These are phyloP conservation scores for Coelomomyces lativittatus DNA, from an alignment of 371 early-diverging fungal genomes.

Conservation along the genomic window DNA sequence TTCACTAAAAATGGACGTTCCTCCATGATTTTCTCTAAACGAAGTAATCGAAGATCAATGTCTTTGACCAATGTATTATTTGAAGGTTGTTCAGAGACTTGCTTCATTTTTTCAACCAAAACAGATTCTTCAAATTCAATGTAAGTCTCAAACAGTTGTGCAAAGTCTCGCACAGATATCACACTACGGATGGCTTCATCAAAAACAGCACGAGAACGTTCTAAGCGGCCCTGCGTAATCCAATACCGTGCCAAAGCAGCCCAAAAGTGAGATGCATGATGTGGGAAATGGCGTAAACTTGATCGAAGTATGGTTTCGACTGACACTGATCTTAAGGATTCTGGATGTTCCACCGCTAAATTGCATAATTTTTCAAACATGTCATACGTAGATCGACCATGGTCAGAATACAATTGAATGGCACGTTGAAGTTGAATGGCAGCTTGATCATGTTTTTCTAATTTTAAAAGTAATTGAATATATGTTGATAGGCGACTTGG, in stretches of 20 bases:
- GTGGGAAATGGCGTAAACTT: conserved; percentile 64
- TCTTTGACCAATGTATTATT: conserved; percentile 44
- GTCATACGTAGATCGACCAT: conserved; percentile 59
- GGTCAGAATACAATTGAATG: conserved; percentile 48
- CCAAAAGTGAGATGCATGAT: conserved; percentile 75
- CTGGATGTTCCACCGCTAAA: conserved; percentile 57
- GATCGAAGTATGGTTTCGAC: conserved; percentile 70
- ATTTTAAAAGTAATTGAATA: conserved; percentile 46
- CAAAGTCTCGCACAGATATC: conserved; percentile 78
- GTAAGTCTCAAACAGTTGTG: conserved; percentile 86
- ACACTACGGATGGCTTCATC: conserved; percentile 76
- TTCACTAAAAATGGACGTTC: conserved; percentile 84
- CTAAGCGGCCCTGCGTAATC: conserved; percentile 56
- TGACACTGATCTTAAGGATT: conserved; percentile 36
- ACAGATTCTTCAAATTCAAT: conserved; percentile 72
- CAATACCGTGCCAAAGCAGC: conserved; percentile 66
- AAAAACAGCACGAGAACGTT: conserved; percentile 70
- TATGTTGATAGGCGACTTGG: conserved; percentile 53
- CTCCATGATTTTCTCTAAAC: conserved; percentile 77
- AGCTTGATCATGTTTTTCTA: conserved; percentile 64
- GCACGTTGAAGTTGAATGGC: conserved; percentile 52
- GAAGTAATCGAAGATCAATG: conserved; percentile 59
- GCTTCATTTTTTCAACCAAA: conserved; percentile 58
- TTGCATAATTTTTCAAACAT: conserved; percentile 76
- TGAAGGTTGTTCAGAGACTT: conserved; percentile 14